phyloP scores from a whole-genome alignment of 1,139 yeast genomes.

The Candida tunisiensis region DNA sequence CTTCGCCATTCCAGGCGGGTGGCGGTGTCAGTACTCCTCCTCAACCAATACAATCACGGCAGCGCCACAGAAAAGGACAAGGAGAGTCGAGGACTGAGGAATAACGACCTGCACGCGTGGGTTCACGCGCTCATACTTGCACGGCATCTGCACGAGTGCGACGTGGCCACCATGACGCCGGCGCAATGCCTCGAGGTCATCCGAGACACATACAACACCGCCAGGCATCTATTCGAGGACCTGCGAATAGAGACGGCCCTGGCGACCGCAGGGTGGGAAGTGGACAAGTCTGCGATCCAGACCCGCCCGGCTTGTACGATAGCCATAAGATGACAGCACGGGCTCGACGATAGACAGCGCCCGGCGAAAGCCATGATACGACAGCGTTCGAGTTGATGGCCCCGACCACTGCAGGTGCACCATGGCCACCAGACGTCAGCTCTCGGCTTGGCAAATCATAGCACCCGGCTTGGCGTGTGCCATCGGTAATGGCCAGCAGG shows the following conservation, averaged over 20 bases:
- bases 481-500: no score
- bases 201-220: background rate
- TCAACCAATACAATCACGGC: no score
- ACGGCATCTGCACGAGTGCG: background rate
- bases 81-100: no score
- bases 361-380: no score
- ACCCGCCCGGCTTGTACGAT: background rate
- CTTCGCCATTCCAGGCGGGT: background rate
- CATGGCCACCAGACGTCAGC: no score
- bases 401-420: no score
- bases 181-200: background rate
- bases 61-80: no score
- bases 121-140: conserved; percentile 1
- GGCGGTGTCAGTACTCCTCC: no score
- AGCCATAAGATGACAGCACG: background rate
- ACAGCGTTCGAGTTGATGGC: no score
- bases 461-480: no score
- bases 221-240: background rate
- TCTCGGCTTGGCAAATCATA: no score
- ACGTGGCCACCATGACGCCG: no score
- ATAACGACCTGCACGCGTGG: conserved; percentile 1
- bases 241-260: background rate
- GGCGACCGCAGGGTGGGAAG: conserved; percentile 1
- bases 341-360: background rate
- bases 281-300: background rate